phyloP scores from a whole-genome alignment of 2,329 filamentous ascomycete species.

The Exophiala alcalophila region DNA sequence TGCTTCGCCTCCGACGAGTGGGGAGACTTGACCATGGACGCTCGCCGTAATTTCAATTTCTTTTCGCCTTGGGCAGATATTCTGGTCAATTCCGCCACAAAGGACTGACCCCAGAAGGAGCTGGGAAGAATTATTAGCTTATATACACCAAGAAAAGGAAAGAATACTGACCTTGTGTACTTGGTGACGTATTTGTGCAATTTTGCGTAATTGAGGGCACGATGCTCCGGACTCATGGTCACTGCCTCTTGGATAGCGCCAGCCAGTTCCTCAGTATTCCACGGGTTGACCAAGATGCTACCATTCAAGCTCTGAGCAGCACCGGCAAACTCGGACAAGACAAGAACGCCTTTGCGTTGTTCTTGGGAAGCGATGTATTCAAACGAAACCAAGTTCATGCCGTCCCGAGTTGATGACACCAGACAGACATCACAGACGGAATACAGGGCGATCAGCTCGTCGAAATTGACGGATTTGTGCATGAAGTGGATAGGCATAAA shows the following conservation, averaged over 20 bases:
- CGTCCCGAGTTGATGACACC: slow-evolving; percentile 92
- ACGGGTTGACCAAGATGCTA: slow-evolving; percentile 92
- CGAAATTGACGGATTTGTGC: slow-evolving; percentile 91
- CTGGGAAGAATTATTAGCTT: slow-evolving; percentile 42
- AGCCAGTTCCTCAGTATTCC: slow-evolving; percentile 95
- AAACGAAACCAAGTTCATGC: slow-evolving; percentile 98
- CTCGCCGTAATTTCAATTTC: slow-evolving; percentile 43
- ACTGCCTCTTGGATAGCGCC: slow-evolving; percentile 94
- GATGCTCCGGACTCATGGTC: slow-evolving; percentile 88
- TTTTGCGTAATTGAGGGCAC: slow-evolving; percentile 82
- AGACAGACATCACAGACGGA: slow-evolving; percentile 89
- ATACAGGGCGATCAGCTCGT: slow-evolving; percentile 91
- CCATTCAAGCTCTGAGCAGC: slow-evolving; percentile 93
- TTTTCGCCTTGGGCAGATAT: slow-evolving; percentile 54
- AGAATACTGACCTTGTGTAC: slow-evolving; percentile 67
- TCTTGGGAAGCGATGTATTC: slow-evolving; percentile 96
- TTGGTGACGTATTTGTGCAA: slow-evolving; percentile 94
- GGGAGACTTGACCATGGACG: slow-evolving; percentile 20
- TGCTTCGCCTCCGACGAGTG: slow-evolving; percentile 9
- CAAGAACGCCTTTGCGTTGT: slow-evolving; percentile 86
- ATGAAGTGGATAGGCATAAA: slow-evolving; percentile 99
- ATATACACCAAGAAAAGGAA: not conserved
- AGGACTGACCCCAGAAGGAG: slow-evolving; percentile 93
- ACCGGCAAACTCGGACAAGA: slow-evolving; percentile 93
- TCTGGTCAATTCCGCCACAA: slow-evolving; percentile 74